Base-by-base conservation (phyloP, 371 early-diverging fungal species). In the Mortierella polycephala region DNA sequence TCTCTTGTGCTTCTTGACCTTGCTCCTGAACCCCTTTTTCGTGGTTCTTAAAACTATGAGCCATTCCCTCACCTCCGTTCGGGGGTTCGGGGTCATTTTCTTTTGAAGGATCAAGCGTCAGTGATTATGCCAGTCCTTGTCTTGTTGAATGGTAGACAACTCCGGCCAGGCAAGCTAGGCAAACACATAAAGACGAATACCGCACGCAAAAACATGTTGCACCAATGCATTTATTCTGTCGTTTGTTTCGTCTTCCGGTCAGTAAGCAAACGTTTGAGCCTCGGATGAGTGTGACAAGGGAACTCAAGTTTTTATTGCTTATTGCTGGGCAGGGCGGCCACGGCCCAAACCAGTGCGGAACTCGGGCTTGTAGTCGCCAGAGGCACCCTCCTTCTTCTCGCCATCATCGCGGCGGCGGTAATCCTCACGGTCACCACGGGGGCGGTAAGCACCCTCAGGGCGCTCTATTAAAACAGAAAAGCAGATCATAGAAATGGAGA, bases 291-390 rank as follows among this genome's bases (percentile, higher is more conserved):
- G 37, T 46, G 37, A 51, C 52, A 69, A 53, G 51, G 39, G 57
- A 66, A 45, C 61, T 60, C 60, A 71, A 10, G 61, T 60, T 55
- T 70, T 66, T 57, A 57, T 67, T 67, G 67, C 73, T 79, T 79
- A 79, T 69, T 69, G 69, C 64, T 69, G 73, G 67, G 80, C 62
- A 47, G 80, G 75, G 69, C 83, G 83, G 73, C 85, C 85, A 83
- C 88, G 88, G 84, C 93, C 92, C 82, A 90, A 85, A 82, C 92
- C 90, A 87, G 92, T 89, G 86, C 91, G 92, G 94, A 98, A 98
- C 87, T 96, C 96, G 72, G 98, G 97, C 87, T 92, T 91, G 91
- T 92, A 96, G 87, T 94, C 94, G 81, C 95, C 96, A 60, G 90
- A 81, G 77, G 96, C 95, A 77, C 92, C 96, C 86, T 96, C 96